phyloP scores from a whole-genome alignment of 345 rosid genomes.

The Moricandia arvensis region DNA sequence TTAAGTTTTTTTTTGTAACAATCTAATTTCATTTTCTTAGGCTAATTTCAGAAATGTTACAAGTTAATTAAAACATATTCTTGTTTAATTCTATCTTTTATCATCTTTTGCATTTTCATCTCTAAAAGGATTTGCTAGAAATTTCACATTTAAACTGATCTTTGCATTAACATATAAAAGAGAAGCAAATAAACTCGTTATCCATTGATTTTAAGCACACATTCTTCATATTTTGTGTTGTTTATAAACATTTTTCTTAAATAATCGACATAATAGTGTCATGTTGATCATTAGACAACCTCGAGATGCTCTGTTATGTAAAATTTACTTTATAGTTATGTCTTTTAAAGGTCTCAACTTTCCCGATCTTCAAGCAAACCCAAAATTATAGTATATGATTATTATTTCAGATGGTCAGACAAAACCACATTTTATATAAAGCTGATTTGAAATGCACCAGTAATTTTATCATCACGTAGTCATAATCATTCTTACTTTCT shows the following conservation, averaged over 20 bases:
- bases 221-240: background rate
- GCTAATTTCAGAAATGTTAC: background rate
- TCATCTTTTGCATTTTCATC: background rate
- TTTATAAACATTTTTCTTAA: background rate
- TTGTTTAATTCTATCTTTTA: background rate
- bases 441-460: constrained; percentile 31
- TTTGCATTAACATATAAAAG: background rate
- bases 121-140: background rate
- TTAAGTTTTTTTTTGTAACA: background rate
- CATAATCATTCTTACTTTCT: constrained; percentile 34
- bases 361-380: constrained; percentile 42
- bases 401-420: constrained; percentile 31
- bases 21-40: background rate
- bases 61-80: background rate
- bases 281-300: constrained; percentile 27
- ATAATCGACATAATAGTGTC: constrained; percentile 11
- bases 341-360: constrained; percentile 27
- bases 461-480: constrained; percentile 17
- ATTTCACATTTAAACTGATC: background rate
- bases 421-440: constrained; percentile 30
- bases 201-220: background rate
- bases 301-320: constrained; percentile 35
- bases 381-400: constrained; percentile 24
- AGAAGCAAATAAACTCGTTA: background rate
- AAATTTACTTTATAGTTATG: constrained; percentile 25